Percentiles rank a stretch among this genome's conserved stretches.
phyloP scores from a whole-genome alignment of 306 rosid genomes.

The Cucurbita maxima region DNA sequence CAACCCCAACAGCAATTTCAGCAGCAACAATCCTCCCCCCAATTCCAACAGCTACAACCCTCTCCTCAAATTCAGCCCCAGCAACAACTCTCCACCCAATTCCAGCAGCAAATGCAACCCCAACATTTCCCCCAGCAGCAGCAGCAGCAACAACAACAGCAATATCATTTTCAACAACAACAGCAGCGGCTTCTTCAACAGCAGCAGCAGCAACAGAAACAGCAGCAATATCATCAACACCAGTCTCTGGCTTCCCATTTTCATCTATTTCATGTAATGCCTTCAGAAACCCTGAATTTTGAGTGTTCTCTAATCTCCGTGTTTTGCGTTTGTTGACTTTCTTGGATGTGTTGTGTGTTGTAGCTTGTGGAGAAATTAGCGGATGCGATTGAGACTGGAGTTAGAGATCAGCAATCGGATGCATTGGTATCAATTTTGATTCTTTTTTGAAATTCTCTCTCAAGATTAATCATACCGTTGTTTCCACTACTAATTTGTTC shows the following conservation, averaged over 20 bases:
- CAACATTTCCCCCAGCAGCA: slow-evolving; percentile 36
- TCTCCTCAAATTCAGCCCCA: slow-evolving; percentile 13
- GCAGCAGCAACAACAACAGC: slow-evolving; percentile 5
- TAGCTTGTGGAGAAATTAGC: slow-evolving; percentile 84
- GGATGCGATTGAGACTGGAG: slow-evolving; percentile 56
- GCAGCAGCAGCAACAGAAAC: slow-evolving; percentile 15
- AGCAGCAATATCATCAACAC: slow-evolving; percentile 51
- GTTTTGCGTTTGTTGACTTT: background rate
- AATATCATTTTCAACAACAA: slow-evolving; percentile 15
- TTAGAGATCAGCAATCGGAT: slow-evolving; percentile 72
- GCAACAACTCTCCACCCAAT: slow-evolving; percentile 21
- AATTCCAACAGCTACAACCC: slow-evolving; percentile 19
- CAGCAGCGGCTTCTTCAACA: slow-evolving; percentile 8
- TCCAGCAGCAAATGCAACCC: slow-evolving; percentile 17
- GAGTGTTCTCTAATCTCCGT: background rate
- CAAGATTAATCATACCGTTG: background rate
- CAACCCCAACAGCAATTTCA: slow-evolving; percentile 21
- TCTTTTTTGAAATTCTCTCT: background rate
- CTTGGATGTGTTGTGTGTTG: background rate
- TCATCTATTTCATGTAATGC: slow-evolving; percentile 46
- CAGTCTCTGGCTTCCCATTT: slow-evolving; percentile 87
- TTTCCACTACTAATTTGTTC: background rate
- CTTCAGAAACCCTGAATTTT: slow-evolving; percentile 1
- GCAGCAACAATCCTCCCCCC: slow-evolving; percentile 28
- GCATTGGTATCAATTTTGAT: slow-evolving; percentile 36